These are phyloP conservation scores for Backusella sp. DNA, from an alignment of 192 early-diverging fungal genomes.

Conservation along the genomic window DNA sequence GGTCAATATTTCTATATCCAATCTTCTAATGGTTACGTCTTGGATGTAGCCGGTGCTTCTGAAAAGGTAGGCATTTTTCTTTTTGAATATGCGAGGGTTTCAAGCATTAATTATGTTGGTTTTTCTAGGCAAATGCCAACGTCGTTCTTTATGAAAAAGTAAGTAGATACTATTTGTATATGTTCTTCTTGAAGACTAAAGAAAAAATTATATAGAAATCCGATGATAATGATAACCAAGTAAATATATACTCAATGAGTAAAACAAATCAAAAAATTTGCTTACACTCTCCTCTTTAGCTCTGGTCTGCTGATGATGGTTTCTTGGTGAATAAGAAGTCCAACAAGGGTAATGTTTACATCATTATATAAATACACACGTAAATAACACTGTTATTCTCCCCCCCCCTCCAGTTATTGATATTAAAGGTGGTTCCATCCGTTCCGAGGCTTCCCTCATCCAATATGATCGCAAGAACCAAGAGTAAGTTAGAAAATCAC, in stretches of 20 bases:
- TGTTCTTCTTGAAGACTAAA: not conserved
- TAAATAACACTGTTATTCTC: not conserved
- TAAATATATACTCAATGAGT: not conserved
- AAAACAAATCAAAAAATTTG: not conserved
- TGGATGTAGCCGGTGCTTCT: constrained; percentile 22
- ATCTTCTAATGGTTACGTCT: constrained; percentile 11
- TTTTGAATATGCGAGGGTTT: not conserved
- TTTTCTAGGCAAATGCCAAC: not conserved
- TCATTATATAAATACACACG: not conserved
- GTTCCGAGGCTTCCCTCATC: not conserved
- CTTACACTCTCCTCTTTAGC: constrained; percentile 2
- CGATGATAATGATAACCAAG: not conserved
- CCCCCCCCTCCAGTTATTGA: not conserved
- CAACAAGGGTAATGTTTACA: not conserved
- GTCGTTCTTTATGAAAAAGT: not conserved
- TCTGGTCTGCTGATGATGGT: constrained; percentile 12
- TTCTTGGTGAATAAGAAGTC: constrained; percentile 27
- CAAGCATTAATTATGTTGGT: not conserved
- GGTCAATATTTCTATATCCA: constrained; percentile 31
- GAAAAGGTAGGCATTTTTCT: constrained; percentile 3
- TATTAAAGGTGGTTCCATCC: constrained; percentile 7
- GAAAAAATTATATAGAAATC: not conserved
- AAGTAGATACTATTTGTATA: not conserved
- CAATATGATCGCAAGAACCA: constrained; percentile 25
- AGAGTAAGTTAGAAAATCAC: not conserved